phyloP scores from a whole-genome alignment of 352 stramenopile species.

The Blastocystis hominis region DNA sequence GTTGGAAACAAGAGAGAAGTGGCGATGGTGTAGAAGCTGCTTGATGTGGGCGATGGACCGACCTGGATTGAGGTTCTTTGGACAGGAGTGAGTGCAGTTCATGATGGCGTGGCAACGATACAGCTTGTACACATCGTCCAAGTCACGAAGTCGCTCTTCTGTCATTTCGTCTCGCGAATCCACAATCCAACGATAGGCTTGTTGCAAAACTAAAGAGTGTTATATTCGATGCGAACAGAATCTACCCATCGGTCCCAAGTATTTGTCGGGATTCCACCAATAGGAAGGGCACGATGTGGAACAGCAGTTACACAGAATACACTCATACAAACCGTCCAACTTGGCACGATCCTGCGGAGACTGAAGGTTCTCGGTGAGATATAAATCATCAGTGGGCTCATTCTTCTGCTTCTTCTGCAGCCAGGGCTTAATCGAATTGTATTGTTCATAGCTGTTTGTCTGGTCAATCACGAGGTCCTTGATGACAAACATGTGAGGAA shows the following conservation, averaged over 20 bases:
- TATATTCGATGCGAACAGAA: no score
- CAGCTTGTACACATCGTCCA: conserved; percentile 77
- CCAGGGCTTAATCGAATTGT: conserved; percentile 94
- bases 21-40: conserved; percentile 47
- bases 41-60: conserved; percentile 97
- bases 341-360: conserved; percentile 92
- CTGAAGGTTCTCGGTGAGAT: conserved; percentile 67
- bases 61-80: conserved; percentile 96
- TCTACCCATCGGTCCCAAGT: conserved; percentile 76
- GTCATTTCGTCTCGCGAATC: conserved; percentile 93
- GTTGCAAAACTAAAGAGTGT: conserved; percentile 71
- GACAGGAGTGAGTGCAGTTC: conserved; percentile 95
- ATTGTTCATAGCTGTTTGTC: conserved; percentile 91
- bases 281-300: conserved; percentile 94
- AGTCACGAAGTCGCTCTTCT: conserved; percentile 80
- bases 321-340: conserved; percentile 99
- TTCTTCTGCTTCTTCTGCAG: conserved; percentile 76
- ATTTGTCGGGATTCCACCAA: conserved; percentile 95
- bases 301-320: conserved; percentile 98
- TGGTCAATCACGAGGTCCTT: conserved; percentile 86
- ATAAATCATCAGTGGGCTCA: neutral
- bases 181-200: conserved; percentile 95
- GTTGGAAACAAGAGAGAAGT: neutral
- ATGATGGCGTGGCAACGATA: conserved; percentile 56
- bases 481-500: conserved; percentile 98